These are phyloP conservation scores for Lyophyllum decastes DNA, from an alignment of 768 basidiomycete genomes.

Conservation along the genomic window DNA sequence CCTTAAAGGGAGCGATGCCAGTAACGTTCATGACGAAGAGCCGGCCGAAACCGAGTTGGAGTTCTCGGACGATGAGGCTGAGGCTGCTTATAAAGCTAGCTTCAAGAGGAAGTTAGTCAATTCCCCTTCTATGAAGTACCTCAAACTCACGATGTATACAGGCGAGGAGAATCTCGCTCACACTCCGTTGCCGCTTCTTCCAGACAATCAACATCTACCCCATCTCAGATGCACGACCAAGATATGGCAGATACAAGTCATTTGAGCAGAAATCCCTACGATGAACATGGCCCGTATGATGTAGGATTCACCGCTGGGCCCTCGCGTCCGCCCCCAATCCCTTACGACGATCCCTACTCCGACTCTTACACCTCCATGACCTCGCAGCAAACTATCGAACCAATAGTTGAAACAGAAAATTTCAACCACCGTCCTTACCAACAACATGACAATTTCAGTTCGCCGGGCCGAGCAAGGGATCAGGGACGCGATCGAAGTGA, in stretches of 20 bases:
- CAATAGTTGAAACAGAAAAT: not conserved
- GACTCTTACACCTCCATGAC: constrained; percentile 34
- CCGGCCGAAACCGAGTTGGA: constrained; percentile 87
- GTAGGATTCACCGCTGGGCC: constrained; percentile 56
- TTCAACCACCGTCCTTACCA: constrained; percentile 1
- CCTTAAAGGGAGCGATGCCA: constrained; percentile 89
- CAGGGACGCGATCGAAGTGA: constrained; percentile 42
- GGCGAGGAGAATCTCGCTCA: constrained; percentile 54
- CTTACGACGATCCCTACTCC: constrained; percentile 82
- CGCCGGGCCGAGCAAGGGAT: constrained; percentile 14
- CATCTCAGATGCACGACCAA: constrained; percentile 55
- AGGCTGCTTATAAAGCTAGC: constrained; percentile 68
- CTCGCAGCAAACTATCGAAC: not conserved
- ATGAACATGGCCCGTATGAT: constrained; percentile 69
- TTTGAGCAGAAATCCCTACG: constrained; percentile 62
- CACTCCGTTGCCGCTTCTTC: constrained; percentile 53
- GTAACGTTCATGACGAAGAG: constrained; percentile 94
- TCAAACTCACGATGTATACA: constrained; percentile 23
- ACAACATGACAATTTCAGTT: not conserved
- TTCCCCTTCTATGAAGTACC: not conserved
- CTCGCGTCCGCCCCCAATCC: constrained; percentile 65
- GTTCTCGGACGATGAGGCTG: constrained; percentile 94
- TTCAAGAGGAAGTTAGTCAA: constrained; percentile 57
- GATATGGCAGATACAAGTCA: constrained; percentile 49
- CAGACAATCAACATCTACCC: constrained; percentile 53